Conservation (phyloP, 2,329 filamentous ascomycete species). For the Endothia cerciana region DNA sequence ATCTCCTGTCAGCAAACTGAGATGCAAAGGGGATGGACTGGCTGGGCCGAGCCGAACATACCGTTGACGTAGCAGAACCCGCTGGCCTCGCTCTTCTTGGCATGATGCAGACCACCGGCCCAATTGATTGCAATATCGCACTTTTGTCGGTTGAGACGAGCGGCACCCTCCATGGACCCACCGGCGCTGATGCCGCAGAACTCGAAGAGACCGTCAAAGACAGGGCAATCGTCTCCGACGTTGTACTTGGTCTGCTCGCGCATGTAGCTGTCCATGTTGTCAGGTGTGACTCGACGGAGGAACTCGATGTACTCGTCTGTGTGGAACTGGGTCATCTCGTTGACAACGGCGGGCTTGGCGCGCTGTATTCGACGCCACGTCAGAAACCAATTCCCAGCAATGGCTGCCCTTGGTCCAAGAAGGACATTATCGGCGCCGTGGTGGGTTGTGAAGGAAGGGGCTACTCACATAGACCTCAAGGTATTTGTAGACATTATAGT, state of each 20-base stretch:
- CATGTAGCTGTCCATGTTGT: constrained; percentile 94
- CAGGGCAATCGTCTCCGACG: constrained; percentile 93
- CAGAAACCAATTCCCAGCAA: constrained; percentile 41
- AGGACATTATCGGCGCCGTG: constrained; percentile 33
- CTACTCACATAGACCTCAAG: constrained; percentile 90
- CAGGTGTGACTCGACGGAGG: constrained; percentile 90
- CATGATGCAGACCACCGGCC: constrained; percentile 96
- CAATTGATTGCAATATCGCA: constrained; percentile 98
- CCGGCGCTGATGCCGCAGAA: constrained; percentile 95
- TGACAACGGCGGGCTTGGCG: constrained; percentile 82
- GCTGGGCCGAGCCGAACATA: constrained; percentile 47
- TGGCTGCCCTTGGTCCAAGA: constrained; percentile 29
- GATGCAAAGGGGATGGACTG: constrained; percentile 47
- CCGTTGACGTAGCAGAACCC: constrained; percentile 99
- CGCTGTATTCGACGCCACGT: constrained; percentile 52
- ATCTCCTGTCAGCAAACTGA: constrained; percentile 37
- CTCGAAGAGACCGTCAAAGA: constrained; percentile 96
- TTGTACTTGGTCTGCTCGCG: constrained; percentile 94
- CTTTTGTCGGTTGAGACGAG: constrained; percentile 85
- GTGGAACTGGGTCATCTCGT: constrained; percentile 94
- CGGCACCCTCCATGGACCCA: constrained; percentile 90
- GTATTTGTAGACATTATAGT: constrained; percentile 92
- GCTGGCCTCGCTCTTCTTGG: constrained; percentile 93
- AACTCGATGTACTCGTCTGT: constrained; percentile 96
- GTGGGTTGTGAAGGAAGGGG: constrained; percentile 48